phyloP scores from a whole-genome alignment of 345 rosid genomes.

The thale cress (Arabidopsis thaliana) region DNA sequence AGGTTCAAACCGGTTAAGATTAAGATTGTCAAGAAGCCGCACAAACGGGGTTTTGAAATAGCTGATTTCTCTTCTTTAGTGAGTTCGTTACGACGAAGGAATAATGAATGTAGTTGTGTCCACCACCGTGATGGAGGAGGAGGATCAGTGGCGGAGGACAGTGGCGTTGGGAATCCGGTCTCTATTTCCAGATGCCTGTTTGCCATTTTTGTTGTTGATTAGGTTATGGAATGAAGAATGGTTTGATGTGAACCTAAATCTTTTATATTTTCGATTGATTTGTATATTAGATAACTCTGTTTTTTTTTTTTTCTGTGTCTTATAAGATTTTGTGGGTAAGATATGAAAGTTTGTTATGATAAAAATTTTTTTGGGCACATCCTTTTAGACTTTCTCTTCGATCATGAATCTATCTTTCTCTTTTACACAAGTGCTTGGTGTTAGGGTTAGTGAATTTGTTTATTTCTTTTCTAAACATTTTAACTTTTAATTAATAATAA shows the following conservation, averaged over 20 bases:
- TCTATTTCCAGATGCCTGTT: background rate
- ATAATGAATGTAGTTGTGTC: conserved; percentile 3
- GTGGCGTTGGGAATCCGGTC: conserved; percentile 1
- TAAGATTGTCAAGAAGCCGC: background rate
- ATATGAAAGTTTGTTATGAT: background rate
- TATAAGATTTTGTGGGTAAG: background rate
- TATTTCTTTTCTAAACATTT: background rate
- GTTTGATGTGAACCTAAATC: background rate
- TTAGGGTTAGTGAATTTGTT: background rate
- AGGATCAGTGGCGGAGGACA: background rate
- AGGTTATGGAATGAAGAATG: background rate
- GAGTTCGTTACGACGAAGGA: background rate
- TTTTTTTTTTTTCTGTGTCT: background rate
- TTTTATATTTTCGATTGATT: background rate
- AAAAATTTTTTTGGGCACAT: too few relatives aligned
- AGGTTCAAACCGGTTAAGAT: fast-evolving
- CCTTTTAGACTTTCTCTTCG: background rate
- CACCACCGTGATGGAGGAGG: conserved; percentile 27
- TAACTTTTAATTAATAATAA: too few relatives aligned
- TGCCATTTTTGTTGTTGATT: background rate
- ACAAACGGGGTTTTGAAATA: background rate
- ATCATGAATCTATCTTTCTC: background rate
- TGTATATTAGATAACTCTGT: too few relatives aligned
- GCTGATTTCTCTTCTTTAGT: background rate
- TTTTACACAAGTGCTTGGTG: background rate